phyloP scores from a whole-genome alignment of 257 asterid species.

The Plectranthus barbatus region DNA sequence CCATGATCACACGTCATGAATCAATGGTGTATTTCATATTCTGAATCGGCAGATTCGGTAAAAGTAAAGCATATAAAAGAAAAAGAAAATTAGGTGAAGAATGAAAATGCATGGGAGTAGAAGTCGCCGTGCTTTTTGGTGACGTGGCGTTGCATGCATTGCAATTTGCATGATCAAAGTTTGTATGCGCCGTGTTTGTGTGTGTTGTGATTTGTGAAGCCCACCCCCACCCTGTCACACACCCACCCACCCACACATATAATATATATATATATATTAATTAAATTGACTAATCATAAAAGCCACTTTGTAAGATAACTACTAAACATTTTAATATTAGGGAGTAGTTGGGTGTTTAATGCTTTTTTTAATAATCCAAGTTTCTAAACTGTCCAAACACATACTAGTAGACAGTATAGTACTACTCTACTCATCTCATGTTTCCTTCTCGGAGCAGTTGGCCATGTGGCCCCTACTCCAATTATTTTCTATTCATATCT shows the following conservation, averaged over 20 bases:
- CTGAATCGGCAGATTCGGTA: too few relatives aligned
- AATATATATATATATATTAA: neutral
- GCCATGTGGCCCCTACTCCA: constrained; percentile 11
- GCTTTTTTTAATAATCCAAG: constrained; percentile 1
- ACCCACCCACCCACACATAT: too few relatives aligned
- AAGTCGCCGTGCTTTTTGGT: constrained; percentile 54
- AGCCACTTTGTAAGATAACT: neutral
- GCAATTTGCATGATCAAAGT: constrained; percentile 11
- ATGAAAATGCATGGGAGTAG: constrained; percentile 40
- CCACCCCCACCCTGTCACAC: too few relatives aligned
- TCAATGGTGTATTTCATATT: too few relatives aligned
- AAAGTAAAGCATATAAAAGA: too few relatives aligned
- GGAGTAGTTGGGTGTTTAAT: constrained; percentile 36
- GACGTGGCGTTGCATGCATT: constrained; percentile 73
- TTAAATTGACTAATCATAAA: neutral
- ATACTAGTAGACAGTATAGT: too few relatives aligned
- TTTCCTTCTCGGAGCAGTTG: constrained; percentile 37
- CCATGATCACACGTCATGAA: too few relatives aligned
- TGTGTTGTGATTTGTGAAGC: neutral
- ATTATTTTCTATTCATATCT: neutral
- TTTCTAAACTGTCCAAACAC: constrained; percentile 31
- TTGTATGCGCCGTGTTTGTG: constrained; percentile 18
- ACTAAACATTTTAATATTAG: constrained; percentile 16
- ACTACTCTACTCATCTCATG: constrained; percentile 13
- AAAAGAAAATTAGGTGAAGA: neutral